Evolutionary conservation across 2,329 filamentous ascomycete species (phyloP).

Genomic region (Oidium heveae): DNA sequence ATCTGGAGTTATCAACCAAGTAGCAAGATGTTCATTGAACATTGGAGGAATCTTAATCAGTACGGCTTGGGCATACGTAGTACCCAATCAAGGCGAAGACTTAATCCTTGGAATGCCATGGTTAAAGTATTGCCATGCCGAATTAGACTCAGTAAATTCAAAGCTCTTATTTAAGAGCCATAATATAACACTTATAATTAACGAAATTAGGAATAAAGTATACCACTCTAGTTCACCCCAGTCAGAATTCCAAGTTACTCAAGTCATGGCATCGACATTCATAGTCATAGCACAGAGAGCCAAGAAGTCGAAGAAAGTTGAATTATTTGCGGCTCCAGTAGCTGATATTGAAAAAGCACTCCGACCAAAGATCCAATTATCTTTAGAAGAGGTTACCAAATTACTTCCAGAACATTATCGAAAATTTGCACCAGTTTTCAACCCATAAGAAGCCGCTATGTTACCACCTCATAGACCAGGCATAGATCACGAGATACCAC

Average conservation of each 20-base stretch:
- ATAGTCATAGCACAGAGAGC: neutral
- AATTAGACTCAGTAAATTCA: neutral
- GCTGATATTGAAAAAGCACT: neutral
- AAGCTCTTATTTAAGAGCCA: neutral
- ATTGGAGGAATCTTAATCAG: too few relatives aligned
- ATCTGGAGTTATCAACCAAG: neutral
- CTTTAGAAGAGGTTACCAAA: neutral
- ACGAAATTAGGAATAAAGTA: neutral
- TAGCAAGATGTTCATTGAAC: neutral
- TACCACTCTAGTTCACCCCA: neutral
- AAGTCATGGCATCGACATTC: neutral
- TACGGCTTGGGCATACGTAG: neutral
- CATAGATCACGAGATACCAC: neutral
- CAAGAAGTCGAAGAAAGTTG: neutral
- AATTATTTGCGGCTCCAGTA: neutral
- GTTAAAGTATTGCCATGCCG: conserved; percentile 1
- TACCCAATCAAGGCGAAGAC: neutral
- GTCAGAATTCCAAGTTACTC: neutral
- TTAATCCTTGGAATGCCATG: too few relatives aligned
- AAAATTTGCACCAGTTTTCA: neutral
- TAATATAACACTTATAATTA: neutral
- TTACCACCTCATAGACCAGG: neutral
- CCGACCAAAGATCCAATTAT: neutral
- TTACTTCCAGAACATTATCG: neutral
- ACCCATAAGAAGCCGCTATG: neutral